Base-by-base conservation (phyloP, 1,284 basidiomycete species). In the Leccinum subrobustum region DNA sequence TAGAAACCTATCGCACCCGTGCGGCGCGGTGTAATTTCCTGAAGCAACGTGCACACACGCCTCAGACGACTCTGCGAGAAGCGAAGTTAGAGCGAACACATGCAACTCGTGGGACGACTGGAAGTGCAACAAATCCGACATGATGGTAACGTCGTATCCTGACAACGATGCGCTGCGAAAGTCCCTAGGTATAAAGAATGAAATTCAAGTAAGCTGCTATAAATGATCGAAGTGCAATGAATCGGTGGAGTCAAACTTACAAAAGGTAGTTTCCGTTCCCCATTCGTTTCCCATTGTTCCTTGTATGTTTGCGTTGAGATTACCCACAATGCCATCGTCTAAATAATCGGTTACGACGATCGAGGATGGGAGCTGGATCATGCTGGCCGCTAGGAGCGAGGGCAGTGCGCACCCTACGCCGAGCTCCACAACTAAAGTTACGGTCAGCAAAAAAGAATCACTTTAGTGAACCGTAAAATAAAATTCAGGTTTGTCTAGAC, bases 81-180 rank as follows among this genome's bases (percentile, higher is more conserved):
- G 78, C 18, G 73, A 67, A 0, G 65, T 66, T 12, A 86, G 71
- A 2, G 87, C 85, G 6, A 71, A 65, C 35, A 89, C 67, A 47
- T 88, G 79, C n/a, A 72, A 79, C 61, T 77, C 78, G 70, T 90
- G 88, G 44, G 84, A 87, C 58, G 70, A 68, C 68, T 84, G 76
- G 67, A 90, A 89, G 70, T 89, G 86, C 20, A 91, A 78, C 14
- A 91, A 77, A 73, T 90, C 87, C 3, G 86, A 90, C 57, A 89
- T 78, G 62, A 90, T 79, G 53, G 31, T 33, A 33, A 82, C 68
- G 65, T 89, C 86, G 68, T 80, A 89, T 23, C 83, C 80, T 42
- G 56, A 18, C 23, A 69, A 60, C 67, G 63, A 52, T 39, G 47
- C 18, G 33, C 31, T 57, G 60, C 48, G 70, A 42, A 42, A 64